Conservation (phyloP, 2,329 filamentous ascomycete genomes). For the Elsinoe batatas region DNA sequence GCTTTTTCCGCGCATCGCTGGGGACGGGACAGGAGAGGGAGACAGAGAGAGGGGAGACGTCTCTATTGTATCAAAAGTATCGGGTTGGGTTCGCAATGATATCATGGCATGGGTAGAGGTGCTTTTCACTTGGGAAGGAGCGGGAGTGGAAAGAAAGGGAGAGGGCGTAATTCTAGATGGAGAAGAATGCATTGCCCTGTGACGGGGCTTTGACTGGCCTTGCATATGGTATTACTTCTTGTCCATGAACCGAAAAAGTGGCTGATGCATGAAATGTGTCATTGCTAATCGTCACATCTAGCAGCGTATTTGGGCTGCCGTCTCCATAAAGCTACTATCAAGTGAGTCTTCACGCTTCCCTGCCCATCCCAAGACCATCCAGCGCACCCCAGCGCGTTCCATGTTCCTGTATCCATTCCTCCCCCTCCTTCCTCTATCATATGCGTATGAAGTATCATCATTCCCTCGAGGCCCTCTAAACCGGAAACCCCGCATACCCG, state of each 20-base stretch:
- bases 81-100: constrained; percentile 2
- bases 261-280: too few relatives aligned
- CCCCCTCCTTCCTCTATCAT: neutral
- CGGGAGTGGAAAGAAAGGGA: neutral
- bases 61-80: constrained; percentile 3
- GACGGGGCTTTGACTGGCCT: neutral
- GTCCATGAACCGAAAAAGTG: too few relatives aligned
- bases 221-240: too few relatives aligned
- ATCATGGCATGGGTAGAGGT: constrained; percentile 7
- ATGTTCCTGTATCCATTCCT: too few relatives aligned
- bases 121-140: neutral
- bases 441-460: neutral
- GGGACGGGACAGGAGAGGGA: neutral
- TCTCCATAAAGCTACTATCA: too few relatives aligned
- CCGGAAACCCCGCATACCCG: constrained; percentile 40
- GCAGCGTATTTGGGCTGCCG: too few relatives aligned
- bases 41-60: neutral
- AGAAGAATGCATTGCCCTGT: neutral
- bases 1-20: neutral
- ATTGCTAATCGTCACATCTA: too few relatives aligned
- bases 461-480: constrained; percentile 24
- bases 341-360: neutral
- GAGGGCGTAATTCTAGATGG: neutral
- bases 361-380: too few relatives aligned
- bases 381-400: too few relatives aligned